A percentile compares a stretch with the other conserved stretches of the same genome.
Evolutionary conservation across 805 yeast species (phyloP).

Genomic region (Metschnikowia arizonensis): DNA sequence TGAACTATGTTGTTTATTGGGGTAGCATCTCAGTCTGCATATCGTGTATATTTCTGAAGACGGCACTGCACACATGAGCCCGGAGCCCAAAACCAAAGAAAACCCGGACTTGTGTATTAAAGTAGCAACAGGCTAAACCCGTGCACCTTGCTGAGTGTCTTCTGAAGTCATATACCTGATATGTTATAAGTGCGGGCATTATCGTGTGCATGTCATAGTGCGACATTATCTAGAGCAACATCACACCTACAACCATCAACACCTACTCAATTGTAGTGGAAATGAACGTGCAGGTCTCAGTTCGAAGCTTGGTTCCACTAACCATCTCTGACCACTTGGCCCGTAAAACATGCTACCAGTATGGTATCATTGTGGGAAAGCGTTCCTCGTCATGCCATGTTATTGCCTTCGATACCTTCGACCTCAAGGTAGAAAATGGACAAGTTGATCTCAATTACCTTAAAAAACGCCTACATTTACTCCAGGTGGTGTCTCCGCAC

Average conservation of each 20-base stretch:
- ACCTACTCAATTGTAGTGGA: not conserved
- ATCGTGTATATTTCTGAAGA: too few relatives aligned
- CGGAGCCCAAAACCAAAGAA: too few relatives aligned
- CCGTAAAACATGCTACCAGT: slow-evolving; percentile 16
- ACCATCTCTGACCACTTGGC: slow-evolving; percentile 29
- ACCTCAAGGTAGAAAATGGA: slow-evolving; percentile 19
- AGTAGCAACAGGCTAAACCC: too few relatives aligned
- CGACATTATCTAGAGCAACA: not conserved
- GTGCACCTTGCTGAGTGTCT: too few relatives aligned
- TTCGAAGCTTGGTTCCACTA: slow-evolving; percentile 28
- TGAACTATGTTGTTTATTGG: too few relatives aligned
- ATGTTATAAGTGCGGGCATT: not conserved
- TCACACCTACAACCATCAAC: too few relatives aligned
- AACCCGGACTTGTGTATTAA: too few relatives aligned
- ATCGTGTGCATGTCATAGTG: not conserved
- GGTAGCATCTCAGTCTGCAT: too few relatives aligned
- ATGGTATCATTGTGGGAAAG: slow-evolving; percentile 32
- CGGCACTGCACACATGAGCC: too few relatives aligned
- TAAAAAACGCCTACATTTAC: slow-evolving; percentile 25
- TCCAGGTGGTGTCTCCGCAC: slow-evolving; percentile 27
- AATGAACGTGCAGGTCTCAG: not conserved
- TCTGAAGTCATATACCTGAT: too few relatives aligned
- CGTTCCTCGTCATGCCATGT: slow-evolving; percentile 4
- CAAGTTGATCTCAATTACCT: slow-evolving; percentile 25
- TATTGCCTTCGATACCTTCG: slow-evolving; percentile 27